A percentile compares a stretch with the other conserved stretches of the same genome.
phyloP scores from a whole-genome alignment of 768 basidiomycete species.

The Scleroderma bovista region DNA sequence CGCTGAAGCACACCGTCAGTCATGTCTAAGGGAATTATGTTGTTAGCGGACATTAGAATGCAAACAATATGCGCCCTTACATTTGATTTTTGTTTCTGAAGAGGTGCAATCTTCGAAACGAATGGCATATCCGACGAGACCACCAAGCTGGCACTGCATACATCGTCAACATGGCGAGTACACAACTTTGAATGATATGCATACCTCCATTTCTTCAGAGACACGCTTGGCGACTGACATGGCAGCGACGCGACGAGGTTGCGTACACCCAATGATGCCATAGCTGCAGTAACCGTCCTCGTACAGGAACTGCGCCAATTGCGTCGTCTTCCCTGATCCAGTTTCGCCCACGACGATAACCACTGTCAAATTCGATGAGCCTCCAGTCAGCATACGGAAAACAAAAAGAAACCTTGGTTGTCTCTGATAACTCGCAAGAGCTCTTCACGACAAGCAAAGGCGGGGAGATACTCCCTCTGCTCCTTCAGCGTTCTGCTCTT shows the following conservation, averaged over 20 bases:
- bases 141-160: conserved; percentile 77
- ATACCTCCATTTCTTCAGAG: conserved; percentile 96
- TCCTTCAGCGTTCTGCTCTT: conserved; percentile 81
- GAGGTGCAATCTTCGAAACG: conserved; percentile 98
- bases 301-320: conserved; percentile 90
- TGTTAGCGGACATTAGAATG: neutral
- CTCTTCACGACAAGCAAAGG: conserved; percentile 95
- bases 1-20: conserved; percentile 98
- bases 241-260: conserved; percentile 96
- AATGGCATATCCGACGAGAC: conserved; percentile 93
- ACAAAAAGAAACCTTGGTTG: conserved; percentile 69
- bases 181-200: conserved; percentile 16
- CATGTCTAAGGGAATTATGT: conserved; percentile 61
- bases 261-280: conserved; percentile 94
- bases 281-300: conserved; percentile 92
- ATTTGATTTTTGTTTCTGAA: conserved; percentile 93
- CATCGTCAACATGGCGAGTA: conserved; percentile 3
- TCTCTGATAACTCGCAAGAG: conserved; percentile 84
- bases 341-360: conserved; percentile 98
- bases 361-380: conserved; percentile 41
- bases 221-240: conserved; percentile 99
- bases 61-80: conserved; percentile 37
- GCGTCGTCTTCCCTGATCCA: conserved; percentile 99
- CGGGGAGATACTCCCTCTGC: conserved; percentile 94
- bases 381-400: neutral